Conservation (phyloP, 305 asterid species). For the Salvia sclarea region DNA sequence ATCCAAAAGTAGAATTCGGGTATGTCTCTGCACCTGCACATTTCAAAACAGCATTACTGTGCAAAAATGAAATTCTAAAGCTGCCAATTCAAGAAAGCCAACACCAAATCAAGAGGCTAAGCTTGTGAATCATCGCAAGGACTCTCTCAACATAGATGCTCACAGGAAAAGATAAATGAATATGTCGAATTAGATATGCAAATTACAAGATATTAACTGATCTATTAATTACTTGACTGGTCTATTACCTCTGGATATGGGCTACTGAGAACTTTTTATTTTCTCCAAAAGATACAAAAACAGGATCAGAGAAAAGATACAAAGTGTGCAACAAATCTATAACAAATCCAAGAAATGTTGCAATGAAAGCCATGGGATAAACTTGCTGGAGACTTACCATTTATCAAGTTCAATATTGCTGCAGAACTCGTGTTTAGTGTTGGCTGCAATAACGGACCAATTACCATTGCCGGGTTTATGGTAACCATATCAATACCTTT, state of each 20-base stretch:
- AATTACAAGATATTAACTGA: not conserved
- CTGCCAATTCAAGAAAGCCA: not conserved
- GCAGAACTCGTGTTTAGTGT: constrained; percentile 68
- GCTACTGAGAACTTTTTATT: not conserved
- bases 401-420: constrained; percentile 53
- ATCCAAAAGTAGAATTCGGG: constrained; percentile 46
- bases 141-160: constrained; percentile 1
- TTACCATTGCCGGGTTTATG: constrained; percentile 71
- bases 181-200: not conserved
- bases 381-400: constrained; percentile 44
- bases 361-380: not conserved
- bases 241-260: not conserved
- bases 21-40: constrained; percentile 56
- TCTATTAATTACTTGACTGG: constrained; percentile 3
- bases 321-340: not conserved
- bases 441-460: constrained; percentile 77
- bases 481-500: constrained; percentile 62
- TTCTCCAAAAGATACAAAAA: not conserved
- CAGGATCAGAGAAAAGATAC: not conserved
- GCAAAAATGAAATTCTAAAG: not conserved
- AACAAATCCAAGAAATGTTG: not conserved
- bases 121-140: not conserved
- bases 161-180: not conserved
- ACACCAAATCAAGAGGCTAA: not conserved
- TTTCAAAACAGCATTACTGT: constrained; percentile 6